These are phyloP conservation scores for Priceomyces carsonii DNA, from an alignment of 805 yeast species.

Conservation along the genomic window DNA sequence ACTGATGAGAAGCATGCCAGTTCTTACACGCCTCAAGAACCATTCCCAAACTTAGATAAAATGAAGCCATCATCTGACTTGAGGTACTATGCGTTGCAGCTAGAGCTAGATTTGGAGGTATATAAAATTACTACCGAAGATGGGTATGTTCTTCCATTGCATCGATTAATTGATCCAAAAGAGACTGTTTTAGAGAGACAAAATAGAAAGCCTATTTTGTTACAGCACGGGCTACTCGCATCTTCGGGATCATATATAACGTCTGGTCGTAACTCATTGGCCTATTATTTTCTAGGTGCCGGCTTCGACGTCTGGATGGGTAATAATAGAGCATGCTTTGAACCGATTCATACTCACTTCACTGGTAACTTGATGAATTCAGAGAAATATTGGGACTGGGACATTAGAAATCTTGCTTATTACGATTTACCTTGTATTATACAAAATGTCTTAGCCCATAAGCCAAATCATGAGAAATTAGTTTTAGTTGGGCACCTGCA, in stretches of 20 bases:
- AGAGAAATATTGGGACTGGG: constrained; percentile 89
- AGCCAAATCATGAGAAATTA: constrained; percentile 46
- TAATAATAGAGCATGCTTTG: constrained; percentile 85
- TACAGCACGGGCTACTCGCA: constrained; percentile 86
- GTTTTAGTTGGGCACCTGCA: constrained; percentile 84
- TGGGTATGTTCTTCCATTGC: constrained; percentile 71
- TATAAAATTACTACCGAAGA: constrained; percentile 71
- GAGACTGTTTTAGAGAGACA: constrained; percentile 30
- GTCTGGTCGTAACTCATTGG: constrained; percentile 78
- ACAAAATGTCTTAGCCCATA: constrained; percentile 51
- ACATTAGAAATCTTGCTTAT: constrained; percentile 76
- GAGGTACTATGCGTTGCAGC: constrained; percentile 63
- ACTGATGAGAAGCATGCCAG: constrained; percentile 16
- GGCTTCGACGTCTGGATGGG: constrained; percentile 93
- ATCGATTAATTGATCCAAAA: constrained; percentile 58
- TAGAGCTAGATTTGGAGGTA: constrained; percentile 60
- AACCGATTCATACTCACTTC: constrained; percentile 55
- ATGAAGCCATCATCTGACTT: constrained; percentile 47
- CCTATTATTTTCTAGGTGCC: constrained; percentile 48
- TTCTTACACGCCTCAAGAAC: constrained; percentile 31
- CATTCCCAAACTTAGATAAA: constrained; percentile 34
- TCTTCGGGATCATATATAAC: constrained; percentile 85
- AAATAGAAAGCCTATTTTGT: constrained; percentile 59
- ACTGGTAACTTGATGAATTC: constrained; percentile 40
- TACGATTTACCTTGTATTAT: constrained; percentile 77